Percentiles rank a stretch among this genome's conserved stretches.
Evolutionary conservation across 108 stramenopile species (phyloP).

Genomic region (Skeletonema costatum): DNA sequence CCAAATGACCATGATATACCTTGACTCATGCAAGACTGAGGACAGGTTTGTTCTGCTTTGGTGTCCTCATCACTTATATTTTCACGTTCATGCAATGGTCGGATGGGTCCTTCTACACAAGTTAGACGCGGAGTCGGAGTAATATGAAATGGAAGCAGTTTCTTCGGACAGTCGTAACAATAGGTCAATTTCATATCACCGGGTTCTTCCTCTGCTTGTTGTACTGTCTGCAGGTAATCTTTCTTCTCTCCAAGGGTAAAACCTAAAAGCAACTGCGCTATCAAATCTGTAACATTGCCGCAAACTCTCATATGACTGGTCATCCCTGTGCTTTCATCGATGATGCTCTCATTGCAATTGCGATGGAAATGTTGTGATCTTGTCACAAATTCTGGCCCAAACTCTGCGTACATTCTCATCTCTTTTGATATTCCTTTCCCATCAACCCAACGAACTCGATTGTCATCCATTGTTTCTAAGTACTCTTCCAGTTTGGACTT

Average conservation of each 20-base stretch:
- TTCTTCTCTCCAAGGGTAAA: conserved; percentile 32
- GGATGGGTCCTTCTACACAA: conserved; percentile 27
- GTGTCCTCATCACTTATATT: background rate
- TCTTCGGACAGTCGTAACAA: conserved; percentile 35
- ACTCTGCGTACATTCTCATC: conserved; percentile 33
- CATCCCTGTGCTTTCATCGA: background rate
- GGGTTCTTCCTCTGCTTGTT: background rate
- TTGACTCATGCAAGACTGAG: conserved; percentile 19
- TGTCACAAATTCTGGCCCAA: conserved; percentile 23
- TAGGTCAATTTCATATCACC: background rate
- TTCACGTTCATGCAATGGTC: conserved; percentile 4
- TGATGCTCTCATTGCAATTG: conserved; percentile 13
- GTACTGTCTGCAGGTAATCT: background rate
- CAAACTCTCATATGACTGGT: conserved; percentile 17
- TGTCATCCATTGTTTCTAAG: conserved; percentile 14
- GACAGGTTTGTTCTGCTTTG: conserved; percentile 7
- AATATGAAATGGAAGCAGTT: conserved; percentile 38
- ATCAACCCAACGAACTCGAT: conserved; percentile 37
- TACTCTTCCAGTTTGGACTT: conserved; percentile 6
- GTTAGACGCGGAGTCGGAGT: conserved; percentile 23
- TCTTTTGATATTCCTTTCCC: conserved; percentile 39
- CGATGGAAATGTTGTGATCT: conserved; percentile 50
- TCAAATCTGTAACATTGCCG: conserved; percentile 39
- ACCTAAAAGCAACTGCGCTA: conserved; percentile 30
- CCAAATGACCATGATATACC: conserved; percentile 15